Evolutionary conservation across 2,329 filamentous ascomycete species (phyloP).

Genomic region (Sclerotiophoma versabilis): DNA sequence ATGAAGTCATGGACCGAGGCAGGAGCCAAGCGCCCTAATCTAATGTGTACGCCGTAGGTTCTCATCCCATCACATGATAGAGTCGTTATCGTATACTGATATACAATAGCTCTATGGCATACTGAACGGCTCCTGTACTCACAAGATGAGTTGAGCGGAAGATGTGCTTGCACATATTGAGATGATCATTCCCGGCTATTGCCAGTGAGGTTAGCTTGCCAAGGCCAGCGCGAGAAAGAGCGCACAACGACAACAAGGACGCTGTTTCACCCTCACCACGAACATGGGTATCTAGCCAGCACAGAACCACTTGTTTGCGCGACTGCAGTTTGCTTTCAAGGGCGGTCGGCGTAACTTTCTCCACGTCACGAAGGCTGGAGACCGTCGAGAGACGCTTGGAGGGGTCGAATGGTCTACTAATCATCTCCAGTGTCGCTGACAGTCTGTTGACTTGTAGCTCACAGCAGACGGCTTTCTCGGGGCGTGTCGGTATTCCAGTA

Average conservation of each 20-base stretch:
- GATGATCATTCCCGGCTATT: slow-evolving; percentile 8
- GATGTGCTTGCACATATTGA: background rate
- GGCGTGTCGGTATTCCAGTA: background rate
- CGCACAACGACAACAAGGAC: slow-evolving; percentile 15
- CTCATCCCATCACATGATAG: slow-evolving; percentile 5
- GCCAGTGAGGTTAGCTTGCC: slow-evolving; percentile 9
- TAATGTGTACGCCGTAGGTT: slow-evolving; percentile 2
- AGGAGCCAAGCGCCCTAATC: slow-evolving; percentile 14
- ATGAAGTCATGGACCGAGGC: slow-evolving; percentile 29
- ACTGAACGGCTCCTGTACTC: background rate
- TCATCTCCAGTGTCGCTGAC: slow-evolving; percentile 30
- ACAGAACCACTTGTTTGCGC: background rate
- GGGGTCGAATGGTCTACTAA: background rate
- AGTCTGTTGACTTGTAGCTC: slow-evolving; percentile 16
- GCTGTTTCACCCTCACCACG: slow-evolving; percentile 21
- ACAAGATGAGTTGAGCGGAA: background rate
- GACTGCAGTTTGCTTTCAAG: background rate
- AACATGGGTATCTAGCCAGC: slow-evolving; percentile 2
- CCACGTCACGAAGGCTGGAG: background rate
- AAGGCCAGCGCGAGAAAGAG: slow-evolving; percentile 4
- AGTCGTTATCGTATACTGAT: background rate
- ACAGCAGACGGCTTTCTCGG: slow-evolving; percentile 12
- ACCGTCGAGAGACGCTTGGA: background rate
- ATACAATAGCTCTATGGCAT: background rate
- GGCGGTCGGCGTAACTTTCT: too few species aligned